Base-by-base conservation (phyloP, 257 asterid species). In the Verbascum thapsus region DNA sequence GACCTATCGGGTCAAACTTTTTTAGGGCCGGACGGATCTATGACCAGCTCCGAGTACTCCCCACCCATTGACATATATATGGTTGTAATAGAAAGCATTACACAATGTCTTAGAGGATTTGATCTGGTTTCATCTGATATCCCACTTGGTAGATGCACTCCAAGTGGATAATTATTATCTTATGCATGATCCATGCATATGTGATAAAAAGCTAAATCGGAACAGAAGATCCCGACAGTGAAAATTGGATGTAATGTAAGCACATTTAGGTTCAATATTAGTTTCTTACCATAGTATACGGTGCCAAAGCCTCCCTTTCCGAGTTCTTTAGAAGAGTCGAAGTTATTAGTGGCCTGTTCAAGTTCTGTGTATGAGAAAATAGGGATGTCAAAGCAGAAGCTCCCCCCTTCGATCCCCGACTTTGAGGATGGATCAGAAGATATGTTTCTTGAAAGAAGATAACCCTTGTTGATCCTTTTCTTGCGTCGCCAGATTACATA, bases 221-320 rank as follows among this genome's bases (percentile, higher is more conserved):
- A 26, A 26, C 5, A 26, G 32, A 26, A 26, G 32, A 26, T 26
- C n/a, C n/a, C n/a, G n/a, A 26, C 5, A 26, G 32, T 26, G 2
- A 26, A 26, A 26, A 26, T 26, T 26, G 32, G 32, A 26, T 26
- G 32, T 1, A 26, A 5, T 5, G 32, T 26, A 5, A 10, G 10
- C 8, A 22, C 9, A 23, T 60, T 59, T 3, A 3, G n/a, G 18
- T 4, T 6, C n/a, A 53, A 13, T 2, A 7, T n/a, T 1, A 12
- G 47, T 16, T 37, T 44, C 73, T 78, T 81, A 83, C 90, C 90
- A 41, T 76, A 63, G 47, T 81, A 84, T 7, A 84, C 90, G 23
- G 81, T 69, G 20, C 91, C 91, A 52, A 81, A 84, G 40, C 91
- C 88, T 66, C 91, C 91, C 44, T 81, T 81, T 34, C 91, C 91